Evolutionary conservation across 257 asterid genomes (phyloP), one percentile per base, ranked within the genome.

Genomic region (Lycium ferocissimum): DNA sequence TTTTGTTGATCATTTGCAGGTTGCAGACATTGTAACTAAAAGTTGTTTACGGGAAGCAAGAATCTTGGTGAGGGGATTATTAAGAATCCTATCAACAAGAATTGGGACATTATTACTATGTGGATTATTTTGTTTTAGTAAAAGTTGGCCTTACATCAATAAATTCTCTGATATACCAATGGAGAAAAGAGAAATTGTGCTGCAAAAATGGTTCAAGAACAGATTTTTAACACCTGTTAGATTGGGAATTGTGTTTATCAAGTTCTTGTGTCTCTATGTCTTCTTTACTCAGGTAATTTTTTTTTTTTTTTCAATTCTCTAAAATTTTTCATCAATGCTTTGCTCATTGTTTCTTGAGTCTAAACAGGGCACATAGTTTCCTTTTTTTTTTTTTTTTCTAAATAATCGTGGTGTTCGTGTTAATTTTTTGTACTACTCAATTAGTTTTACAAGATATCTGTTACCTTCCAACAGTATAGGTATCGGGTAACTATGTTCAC

Each of bases 191-290:
- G 98, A 91, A 84, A 88, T 75, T 83, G 87, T 92, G 15, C 53
- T 95, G 35, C 98, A 93, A 88, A 86, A 66, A 79, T 94, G 95
- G 93, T 83, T 92, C 84, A 89, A 81, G 66, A 59, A 91, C 85
- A 89, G 92, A 84, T 79, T 89, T 53, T 51, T 95, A 4, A 94
- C 97, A 3, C 98, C 98, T 9, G 11, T 95, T 37, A 92, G 98
- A 92, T 91, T 95, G 80, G 92, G 90, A 20, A 94, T 95, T 86
- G 92, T 95, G 15, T 89, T 93, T 63, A 84, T 94, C 91, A 95
- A 94, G 84, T 88, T 95, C 90, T 61, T 95, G 90, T 87, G 91
- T 37, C 88, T 91, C 6, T 92, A 87, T 66, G 90, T 84, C 57
- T 92, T 94, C 94, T 94, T 91, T 93, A 86, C 93, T 17, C 94